A percentile compares a stretch with the other conserved stretches of the same genome.
Conservation (phyloP, 2,329 filamentous ascomycete species). For the Dactylellina haptotyla region DNA sequence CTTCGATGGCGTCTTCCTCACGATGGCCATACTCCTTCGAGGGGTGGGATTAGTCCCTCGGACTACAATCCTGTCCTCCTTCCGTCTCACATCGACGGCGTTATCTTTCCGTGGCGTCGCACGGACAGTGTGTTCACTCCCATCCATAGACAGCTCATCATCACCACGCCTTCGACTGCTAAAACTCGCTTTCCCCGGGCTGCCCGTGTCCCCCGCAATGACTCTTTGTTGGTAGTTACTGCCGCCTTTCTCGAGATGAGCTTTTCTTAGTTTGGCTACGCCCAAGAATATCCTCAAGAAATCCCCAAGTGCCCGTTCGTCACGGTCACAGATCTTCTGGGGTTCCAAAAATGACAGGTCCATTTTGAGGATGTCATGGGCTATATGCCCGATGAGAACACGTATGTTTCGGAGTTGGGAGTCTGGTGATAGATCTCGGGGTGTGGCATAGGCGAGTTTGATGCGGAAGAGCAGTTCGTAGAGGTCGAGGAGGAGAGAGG, state of each 20-base stretch:
- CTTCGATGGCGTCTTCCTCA: conserved; percentile 36
- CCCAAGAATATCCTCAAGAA: conserved; percentile 52
- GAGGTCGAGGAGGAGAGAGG: conserved; percentile 51
- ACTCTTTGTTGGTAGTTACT: conserved; percentile 15
- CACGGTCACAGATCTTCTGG: conserved; percentile 40
- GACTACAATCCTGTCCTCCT: conserved; percentile 7
- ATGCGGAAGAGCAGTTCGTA: conserved; percentile 53
- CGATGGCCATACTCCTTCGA: conserved; percentile 1
- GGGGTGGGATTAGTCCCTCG: conserved; percentile 13
- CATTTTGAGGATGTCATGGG: conserved; percentile 91
- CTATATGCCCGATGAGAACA: conserved; percentile 73
- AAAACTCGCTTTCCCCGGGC: background rate
- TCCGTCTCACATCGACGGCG: background rate
- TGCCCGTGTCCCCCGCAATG: conserved; percentile 22
- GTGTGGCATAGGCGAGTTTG: conserved; percentile 52
- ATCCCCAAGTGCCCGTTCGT: conserved; percentile 44
- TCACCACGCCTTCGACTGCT: conserved; percentile 3
- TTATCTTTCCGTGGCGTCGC: conserved; percentile 10
- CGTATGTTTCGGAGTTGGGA: conserved; percentile 52
- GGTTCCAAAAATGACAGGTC: conserved; percentile 76
- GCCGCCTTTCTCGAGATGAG: conserved; percentile 30
- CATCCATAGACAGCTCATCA: conserved; percentile 31
- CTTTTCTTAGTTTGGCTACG: conserved; percentile 46
- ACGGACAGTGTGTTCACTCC: conserved; percentile 40
- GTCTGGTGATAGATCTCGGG: conserved; percentile 40